phyloP scores from a whole-genome alignment of 306 rosid species.

The Herpetospermum pedunculosum region DNA sequence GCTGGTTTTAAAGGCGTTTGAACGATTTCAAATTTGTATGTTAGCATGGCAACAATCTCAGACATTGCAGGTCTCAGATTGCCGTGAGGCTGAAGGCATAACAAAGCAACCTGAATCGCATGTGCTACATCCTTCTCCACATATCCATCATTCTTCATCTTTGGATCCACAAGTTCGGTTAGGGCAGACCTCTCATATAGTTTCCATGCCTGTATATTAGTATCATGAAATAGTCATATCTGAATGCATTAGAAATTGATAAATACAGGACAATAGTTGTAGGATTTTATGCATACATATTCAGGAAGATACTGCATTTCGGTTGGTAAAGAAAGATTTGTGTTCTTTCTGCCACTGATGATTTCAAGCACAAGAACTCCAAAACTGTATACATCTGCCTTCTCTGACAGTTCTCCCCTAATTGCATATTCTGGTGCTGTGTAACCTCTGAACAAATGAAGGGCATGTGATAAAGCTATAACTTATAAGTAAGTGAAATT shows the following conservation, averaged over 20 bases:
- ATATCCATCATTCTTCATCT: conserved; percentile 35
- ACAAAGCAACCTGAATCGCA: conserved; percentile 55
- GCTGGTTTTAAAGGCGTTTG: conserved; percentile 44
- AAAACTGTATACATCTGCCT: conserved; percentile 85
- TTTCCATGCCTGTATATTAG: conserved; percentile 53
- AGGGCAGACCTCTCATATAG: conserved; percentile 43
- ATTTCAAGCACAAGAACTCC: conserved; percentile 92
- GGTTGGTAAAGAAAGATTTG: conserved; percentile 59
- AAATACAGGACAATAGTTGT: not conserved
- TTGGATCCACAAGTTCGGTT: conserved; percentile 50
- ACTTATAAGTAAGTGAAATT: too few relatives aligned
- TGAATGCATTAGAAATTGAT: not conserved
- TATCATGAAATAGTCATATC: not conserved
- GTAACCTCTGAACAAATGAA: conserved; percentile 48
- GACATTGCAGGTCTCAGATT: conserved; percentile 78
- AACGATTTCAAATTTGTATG: conserved; percentile 41
- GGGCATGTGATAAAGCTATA: not conserved
- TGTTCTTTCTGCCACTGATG: conserved; percentile 63
- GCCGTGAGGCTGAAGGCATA: conserved; percentile 66
- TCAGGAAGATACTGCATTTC: conserved; percentile 88
- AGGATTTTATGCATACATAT: conserved; percentile 31
- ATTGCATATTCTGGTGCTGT: conserved; percentile 94
- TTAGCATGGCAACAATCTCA: conserved; percentile 57
- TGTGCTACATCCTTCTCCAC: conserved; percentile 50
- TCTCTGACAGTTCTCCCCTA: conserved; percentile 76